Evolutionary conservation across 176 grass and related monocot genomes (phyloP).

Genomic region (Paspalum notatum): DNA sequence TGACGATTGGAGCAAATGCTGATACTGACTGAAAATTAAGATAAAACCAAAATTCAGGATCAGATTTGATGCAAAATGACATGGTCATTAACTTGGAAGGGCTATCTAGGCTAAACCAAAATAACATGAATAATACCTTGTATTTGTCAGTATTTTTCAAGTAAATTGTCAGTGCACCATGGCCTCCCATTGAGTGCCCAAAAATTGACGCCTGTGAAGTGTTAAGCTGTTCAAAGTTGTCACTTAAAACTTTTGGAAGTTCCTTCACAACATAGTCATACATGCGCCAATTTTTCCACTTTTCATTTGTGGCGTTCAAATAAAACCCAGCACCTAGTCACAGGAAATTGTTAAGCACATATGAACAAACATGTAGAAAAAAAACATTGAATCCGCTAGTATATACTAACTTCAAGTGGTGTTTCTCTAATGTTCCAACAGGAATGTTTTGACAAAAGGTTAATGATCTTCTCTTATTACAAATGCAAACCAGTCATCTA

Average conservation of each 20-base stretch:
- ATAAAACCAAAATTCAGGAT: background rate
- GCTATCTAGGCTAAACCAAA: background rate
- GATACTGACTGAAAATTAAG: constrained; percentile 77
- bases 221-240: constrained; percentile 85
- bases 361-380: background rate
- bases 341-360: background rate
- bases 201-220: constrained; percentile 79
- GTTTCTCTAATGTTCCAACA: constrained; percentile 5
- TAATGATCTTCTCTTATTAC: background rate
- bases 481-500: background rate
- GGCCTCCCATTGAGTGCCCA: constrained; percentile 98
- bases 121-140: constrained; percentile 64
- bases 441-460: background rate
- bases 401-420: constrained; percentile 8
- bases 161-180: constrained; percentile 87
- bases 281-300: constrained; percentile 99
- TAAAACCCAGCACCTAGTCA: constrained; percentile 93
- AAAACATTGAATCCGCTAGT: background rate
- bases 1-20: constrained; percentile 79
- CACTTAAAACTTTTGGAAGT: constrained; percentile 73
- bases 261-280: constrained; percentile 94
- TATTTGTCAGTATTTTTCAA: constrained; percentile 94
- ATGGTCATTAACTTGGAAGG: background rate
- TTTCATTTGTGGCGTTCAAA: constrained; percentile 83
- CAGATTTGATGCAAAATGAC: constrained; percentile 6